Percentiles rank a stretch among this genome's conserved stretches.
These are phyloP conservation scores for Puya raimondii DNA, from an alignment of 176 grass and related monocot genomes.

Conservation along the genomic window DNA sequence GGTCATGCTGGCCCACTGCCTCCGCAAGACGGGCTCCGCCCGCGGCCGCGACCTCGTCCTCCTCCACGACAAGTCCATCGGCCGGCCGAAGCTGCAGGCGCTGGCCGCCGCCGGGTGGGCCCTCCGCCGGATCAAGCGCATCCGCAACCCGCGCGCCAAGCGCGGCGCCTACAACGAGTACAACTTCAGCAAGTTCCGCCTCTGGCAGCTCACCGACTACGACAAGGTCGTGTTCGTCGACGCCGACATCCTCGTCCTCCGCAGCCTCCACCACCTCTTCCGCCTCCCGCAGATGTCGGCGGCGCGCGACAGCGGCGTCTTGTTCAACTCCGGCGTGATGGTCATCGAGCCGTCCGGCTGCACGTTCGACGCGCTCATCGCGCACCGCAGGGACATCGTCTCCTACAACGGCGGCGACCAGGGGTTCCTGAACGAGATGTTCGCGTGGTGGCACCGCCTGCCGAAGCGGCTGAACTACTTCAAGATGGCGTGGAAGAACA, in stretches of 20 bases:
- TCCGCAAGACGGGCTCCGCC: conserved; percentile 50
- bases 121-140: conserved; percentile 50
- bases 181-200: conserved; percentile 99
- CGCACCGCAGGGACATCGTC: conserved; percentile 32
- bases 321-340: conserved; percentile 91
- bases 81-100: conserved; percentile 35
- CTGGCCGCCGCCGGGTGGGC: conserved; percentile 55
- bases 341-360: conserved; percentile 83
- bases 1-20: conserved; percentile 73
- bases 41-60: conserved; percentile 61
- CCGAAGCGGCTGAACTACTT: conserved; percentile 77
- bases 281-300: conserved; percentile 72
- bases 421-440: conserved; percentile 95
- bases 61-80: conserved; percentile 62
- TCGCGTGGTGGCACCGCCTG: conserved; percentile 97
- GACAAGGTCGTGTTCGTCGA: conserved; percentile 82
- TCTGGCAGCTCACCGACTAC: conserved; percentile 88
- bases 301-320: conserved; percentile 54
- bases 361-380: conserved; percentile 60
- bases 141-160: conserved; percentile 76
- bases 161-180: conserved; percentile 81
- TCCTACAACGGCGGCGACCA: conserved; percentile 99
- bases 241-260: conserved; percentile 84
- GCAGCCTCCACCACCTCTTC: conserved; percentile 68
- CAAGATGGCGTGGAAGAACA: conserved; percentile 96